These are phyloP conservation scores for Diaporthe citri DNA, from an alignment of 2,329 filamentous ascomycete species.

Conservation along the genomic window DNA sequence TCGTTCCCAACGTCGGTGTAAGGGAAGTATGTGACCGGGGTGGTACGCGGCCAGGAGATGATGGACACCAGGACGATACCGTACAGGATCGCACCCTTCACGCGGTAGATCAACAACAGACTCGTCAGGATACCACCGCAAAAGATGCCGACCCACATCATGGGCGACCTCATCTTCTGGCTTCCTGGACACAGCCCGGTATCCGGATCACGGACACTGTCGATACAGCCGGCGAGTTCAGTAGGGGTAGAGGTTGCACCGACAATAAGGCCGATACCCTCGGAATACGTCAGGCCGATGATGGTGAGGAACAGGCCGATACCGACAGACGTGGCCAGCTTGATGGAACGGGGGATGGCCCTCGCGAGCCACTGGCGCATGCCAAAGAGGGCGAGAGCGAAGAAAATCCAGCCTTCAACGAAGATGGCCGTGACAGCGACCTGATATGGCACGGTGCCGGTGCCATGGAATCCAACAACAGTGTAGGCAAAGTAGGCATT, in stretches of 20 bases:
- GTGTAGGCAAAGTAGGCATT: conserved; percentile 91
- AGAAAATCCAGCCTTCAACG: conserved; percentile 88
- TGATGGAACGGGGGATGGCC: conserved; percentile 85
- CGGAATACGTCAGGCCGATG: conserved; percentile 82
- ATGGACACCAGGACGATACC: conserved; percentile 88
- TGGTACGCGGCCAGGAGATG: conserved; percentile 87
- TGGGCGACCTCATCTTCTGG: conserved; percentile 84
- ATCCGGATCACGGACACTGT: conserved; percentile 52
- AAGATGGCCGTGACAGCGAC: conserved; percentile 89
- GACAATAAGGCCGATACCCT: conserved; percentile 84
- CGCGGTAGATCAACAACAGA: conserved; percentile 84
- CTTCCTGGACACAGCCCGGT: conserved; percentile 71
- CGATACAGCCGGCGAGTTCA: conserved; percentile 79
- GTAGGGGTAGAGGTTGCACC: conserved; percentile 77
- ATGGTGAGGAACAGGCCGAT: conserved; percentile 86
- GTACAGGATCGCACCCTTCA: conserved; percentile 88
- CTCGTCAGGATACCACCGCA: conserved; percentile 85
- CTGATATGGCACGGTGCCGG: conserved; percentile 78
- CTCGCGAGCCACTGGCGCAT: conserved; percentile 90
- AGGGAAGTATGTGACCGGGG: conserved; percentile 84
- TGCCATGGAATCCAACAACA: conserved; percentile 82
- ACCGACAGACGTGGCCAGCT: conserved; percentile 86
- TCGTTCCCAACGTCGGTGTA: conserved; percentile 76
- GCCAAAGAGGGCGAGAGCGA: conserved; percentile 82
- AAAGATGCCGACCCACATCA: conserved; percentile 91